These are phyloP conservation scores for Nicotiana rustica DNA, from an alignment of 305 asterid species.

Conservation along the genomic window DNA sequence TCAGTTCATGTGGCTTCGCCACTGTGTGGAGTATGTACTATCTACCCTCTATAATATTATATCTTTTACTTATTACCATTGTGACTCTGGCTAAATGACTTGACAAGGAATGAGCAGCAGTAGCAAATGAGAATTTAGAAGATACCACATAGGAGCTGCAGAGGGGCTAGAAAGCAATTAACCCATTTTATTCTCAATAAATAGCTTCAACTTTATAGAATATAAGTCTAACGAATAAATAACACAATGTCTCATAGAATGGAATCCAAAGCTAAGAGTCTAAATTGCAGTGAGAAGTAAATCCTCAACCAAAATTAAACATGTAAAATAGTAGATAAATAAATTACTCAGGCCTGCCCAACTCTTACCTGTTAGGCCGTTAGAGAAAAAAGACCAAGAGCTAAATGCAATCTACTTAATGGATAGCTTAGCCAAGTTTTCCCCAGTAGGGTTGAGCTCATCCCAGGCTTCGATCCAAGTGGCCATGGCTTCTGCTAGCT, in stretches of 20 bases:
- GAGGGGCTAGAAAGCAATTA: not conserved
- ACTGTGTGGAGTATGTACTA: too few species aligned
- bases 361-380: slow-evolving; percentile 13
- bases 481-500: slow-evolving; percentile 80
- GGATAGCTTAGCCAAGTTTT: slow-evolving; percentile 39
- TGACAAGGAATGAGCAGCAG: not conserved
- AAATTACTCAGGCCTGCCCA: not conserved
- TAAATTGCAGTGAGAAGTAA: not conserved
- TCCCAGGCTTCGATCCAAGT: slow-evolving; percentile 89
- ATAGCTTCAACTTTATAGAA: not conserved
- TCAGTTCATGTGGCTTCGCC: too few species aligned
- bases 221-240: not conserved
- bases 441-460: slow-evolving; percentile 73
- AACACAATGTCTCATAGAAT: not conserved
- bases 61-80: not conserved
- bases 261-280: not conserved
- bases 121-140: not conserved
- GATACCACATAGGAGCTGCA: not conserved
- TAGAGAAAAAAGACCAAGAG: slow-evolving; percentile 20
- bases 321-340: not conserved
- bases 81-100: not conserved
- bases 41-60: too few species aligned
- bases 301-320: not conserved
- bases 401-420: slow-evolving; percentile 46
- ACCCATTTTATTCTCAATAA: not conserved